Base-by-base conservation (phyloP, 768 basidiomycete species). In the Krasilnikovozyma curviuscula region DNA sequence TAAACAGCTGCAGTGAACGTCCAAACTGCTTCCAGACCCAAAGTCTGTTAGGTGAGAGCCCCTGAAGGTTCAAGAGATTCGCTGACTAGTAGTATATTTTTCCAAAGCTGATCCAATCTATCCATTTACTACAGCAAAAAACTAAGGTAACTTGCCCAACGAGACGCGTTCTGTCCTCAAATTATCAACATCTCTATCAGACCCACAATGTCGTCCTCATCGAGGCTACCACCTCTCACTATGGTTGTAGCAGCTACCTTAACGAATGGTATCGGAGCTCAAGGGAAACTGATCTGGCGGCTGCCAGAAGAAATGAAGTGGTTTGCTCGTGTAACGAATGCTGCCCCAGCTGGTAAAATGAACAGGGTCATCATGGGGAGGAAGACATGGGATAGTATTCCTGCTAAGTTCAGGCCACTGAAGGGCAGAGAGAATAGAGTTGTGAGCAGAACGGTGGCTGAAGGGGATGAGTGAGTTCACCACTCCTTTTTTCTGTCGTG, bases 361-460 rank as follows among this genome's bases (percentile, higher is more conserved):
- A 97, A 95, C 65, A 76, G 73, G 1, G 79, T 95, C 18, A 68
- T 95, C 47, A 95, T 98, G 91, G 93, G 93, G 12, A 73, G 91
- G 48, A 86, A 83, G 59, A 91, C 88, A 13, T 98, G 93, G 93
- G 86, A 95, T 66, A 83, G 83, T 61, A 95, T 98, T 46, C 91
- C 93, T 7, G 54, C 60, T 18, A 82, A 77, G 62, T 82, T 80
- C 66, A 71, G 81, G 53, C 93, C 93, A 5, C 71, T 98, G 18
- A 68, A 72, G 34, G 73, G 71, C 37, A 71, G 93, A 42, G 47
- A 72, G 46, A 98, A 97, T 60, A 62, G 89, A 23, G 76, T 98
- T 48, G 65, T 89, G 50, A 79, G 75, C 63, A 69, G 72, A n/a
- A n/a, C n/a, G 41, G 74, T 77, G 55, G 35, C 60, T 23, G 65